A percentile compares a stretch with the other conserved stretches of the same genome.
phyloP scores from a whole-genome alignment of 345 rosid species.

The Populus tremula region DNA sequence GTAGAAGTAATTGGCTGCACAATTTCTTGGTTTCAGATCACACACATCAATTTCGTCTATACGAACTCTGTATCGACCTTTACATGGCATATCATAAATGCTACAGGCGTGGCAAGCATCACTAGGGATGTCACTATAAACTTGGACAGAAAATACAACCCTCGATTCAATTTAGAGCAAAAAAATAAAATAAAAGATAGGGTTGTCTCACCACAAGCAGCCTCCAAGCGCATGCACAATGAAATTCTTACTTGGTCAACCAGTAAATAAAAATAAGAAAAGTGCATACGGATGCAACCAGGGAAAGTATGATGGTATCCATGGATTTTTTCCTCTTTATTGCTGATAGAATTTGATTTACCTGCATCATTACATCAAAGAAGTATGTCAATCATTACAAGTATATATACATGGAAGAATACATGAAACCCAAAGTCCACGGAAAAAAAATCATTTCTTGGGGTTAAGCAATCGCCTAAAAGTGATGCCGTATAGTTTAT shows the following conservation, averaged over 20 bases:
- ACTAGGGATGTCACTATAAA: conserved; percentile 16
- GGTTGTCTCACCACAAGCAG: conserved; percentile 19
- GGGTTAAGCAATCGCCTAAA: not conserved
- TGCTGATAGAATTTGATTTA: conserved; percentile 68
- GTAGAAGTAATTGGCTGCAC: not conserved
- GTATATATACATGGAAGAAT: not conserved
- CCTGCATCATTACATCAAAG: conserved; percentile 51
- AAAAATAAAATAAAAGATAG: not conserved
- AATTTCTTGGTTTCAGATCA: conserved; percentile 1
- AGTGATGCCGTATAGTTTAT: not conserved
- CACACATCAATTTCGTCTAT: not conserved
- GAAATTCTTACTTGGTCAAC: conserved; percentile 68
- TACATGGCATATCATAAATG: conserved; percentile 10
- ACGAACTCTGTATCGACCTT: conserved; percentile 11
- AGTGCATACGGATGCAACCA: conserved; percentile 91
- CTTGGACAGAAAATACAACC: conserved; percentile 18
- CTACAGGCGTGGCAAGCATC: conserved; percentile 15
- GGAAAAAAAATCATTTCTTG: not conserved
- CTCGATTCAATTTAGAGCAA: conserved; percentile 5
- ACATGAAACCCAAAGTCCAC: not conserved
- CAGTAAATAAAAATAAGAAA: conserved; percentile 91
- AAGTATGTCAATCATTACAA: not conserved
- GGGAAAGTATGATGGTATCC: conserved; percentile 90
- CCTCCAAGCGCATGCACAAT: conserved; percentile 10
- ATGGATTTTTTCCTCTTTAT: conserved; percentile 94